Evolutionary conservation across 805 yeast genomes (phyloP).

Genomic region (Candida cerambycidarum): DNA sequence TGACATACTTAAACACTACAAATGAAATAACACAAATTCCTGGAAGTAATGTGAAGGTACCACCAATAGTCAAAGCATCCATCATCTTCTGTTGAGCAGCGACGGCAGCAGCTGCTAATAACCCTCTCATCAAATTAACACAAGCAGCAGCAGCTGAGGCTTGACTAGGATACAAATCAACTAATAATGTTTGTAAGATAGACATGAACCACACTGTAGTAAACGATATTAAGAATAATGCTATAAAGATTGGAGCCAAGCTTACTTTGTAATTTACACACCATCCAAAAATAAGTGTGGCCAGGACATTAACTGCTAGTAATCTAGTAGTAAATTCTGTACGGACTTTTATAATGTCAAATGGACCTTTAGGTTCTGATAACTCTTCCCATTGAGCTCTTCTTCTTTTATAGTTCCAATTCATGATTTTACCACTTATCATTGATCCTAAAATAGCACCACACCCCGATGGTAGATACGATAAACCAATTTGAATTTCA

Average conservation of each 20-base stretch:
- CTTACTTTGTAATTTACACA: slow-evolving; percentile 47
- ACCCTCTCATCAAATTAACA: slow-evolving; percentile 68
- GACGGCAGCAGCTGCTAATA: slow-evolving; percentile 62
- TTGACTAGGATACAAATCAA: slow-evolving; percentile 67
- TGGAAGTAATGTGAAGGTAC: slow-evolving; percentile 69
- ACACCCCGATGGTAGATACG: slow-evolving; percentile 69
- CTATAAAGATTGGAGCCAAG: slow-evolving; percentile 53
- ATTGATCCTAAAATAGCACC: slow-evolving; percentile 63
- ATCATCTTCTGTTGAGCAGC: slow-evolving; percentile 66
- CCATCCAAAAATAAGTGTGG: slow-evolving; percentile 68
- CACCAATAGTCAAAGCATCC: slow-evolving; percentile 57
- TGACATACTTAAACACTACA: slow-evolving; percentile 11
- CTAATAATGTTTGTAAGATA: slow-evolving; percentile 58
- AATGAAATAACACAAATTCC: slow-evolving; percentile 33
- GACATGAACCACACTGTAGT: slow-evolving; percentile 56
- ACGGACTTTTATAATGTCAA: slow-evolving; percentile 56
- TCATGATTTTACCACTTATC: slow-evolving; percentile 53
- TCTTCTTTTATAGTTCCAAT: slow-evolving; percentile 42
- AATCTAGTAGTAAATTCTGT: slow-evolving; percentile 42
- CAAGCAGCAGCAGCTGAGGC: slow-evolving; percentile 72
- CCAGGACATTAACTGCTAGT: slow-evolving; percentile 37
- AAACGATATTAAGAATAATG: slow-evolving; percentile 54
- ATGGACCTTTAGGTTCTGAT: slow-evolving; percentile 22
- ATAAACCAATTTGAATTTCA: slow-evolving; percentile 59
- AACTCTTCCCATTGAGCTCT: slow-evolving; percentile 18